A percentile compares a stretch with the other conserved stretches of the same genome.
These are phyloP conservation scores for Arthrobotrys megalospora DNA, from an alignment of 2,329 filamentous ascomycete species.

Conservation along the genomic window DNA sequence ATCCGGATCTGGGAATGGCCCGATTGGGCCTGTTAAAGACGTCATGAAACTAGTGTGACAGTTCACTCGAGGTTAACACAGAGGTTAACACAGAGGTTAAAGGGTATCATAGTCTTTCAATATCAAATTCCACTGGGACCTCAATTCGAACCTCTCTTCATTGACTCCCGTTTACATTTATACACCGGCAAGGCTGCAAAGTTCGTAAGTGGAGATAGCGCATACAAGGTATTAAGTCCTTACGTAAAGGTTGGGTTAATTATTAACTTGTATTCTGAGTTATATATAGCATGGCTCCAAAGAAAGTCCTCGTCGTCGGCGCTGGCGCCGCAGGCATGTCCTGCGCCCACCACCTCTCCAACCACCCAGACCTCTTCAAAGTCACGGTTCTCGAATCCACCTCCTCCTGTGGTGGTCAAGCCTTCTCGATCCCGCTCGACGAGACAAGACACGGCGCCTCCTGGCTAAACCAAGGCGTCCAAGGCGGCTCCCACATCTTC, in stretches of 20 bases:
- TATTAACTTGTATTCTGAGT: no score
- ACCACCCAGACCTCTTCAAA: constrained; percentile 75
- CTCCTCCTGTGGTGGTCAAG: constrained; percentile 75
- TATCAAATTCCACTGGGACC: not conserved
- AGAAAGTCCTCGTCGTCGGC: constrained; percentile 74
- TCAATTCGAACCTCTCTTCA: not conserved
- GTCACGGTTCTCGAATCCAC: constrained; percentile 74
- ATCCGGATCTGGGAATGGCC: constrained; percentile 9
- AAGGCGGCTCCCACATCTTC: constrained; percentile 77
- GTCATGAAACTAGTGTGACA: constrained; percentile 16
- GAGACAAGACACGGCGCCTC: constrained; percentile 74
- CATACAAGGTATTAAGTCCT: no score
- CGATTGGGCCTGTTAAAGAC: constrained; percentile 34
- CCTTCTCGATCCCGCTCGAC: constrained; percentile 75
- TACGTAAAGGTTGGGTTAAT: no score
- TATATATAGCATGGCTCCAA: no score
- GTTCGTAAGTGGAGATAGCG: no score
- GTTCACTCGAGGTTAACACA: not conserved
- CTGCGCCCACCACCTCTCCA: constrained; percentile 74
- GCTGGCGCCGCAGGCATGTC: constrained; percentile 76
- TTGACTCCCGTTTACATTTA: no score
- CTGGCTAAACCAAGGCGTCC: constrained; percentile 77
- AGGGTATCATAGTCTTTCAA: not conserved
- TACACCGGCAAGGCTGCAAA: no score
- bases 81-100: not conserved